Base-by-base conservation (phyloP, 305 asterid species). In the Solanum chacoense region DNA sequence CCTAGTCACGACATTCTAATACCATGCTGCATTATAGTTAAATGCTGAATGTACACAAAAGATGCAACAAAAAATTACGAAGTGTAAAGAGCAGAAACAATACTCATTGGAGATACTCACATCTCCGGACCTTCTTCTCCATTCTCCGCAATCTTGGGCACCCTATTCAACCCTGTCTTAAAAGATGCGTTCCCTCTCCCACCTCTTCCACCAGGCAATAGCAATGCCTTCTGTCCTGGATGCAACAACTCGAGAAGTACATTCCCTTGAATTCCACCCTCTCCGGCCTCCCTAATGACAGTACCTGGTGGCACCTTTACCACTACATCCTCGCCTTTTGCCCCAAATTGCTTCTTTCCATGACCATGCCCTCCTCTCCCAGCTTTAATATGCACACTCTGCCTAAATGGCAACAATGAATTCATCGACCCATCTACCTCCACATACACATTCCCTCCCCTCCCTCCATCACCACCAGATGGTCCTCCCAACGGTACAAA, bases 381-480 rank as follows among this genome's bases (percentile, higher is more conserved):
- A 0, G 94, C 99, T 89, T 97, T 92, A 88, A 90, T 94, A 94
- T 97, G 98, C 16, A 95, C 84, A 86, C 96, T 92, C 89, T 95
- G 93, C 91, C 99, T 93, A 88, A 97, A 97, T 4, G 99, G 95
- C 91, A 97, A 88, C 89, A 97, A 87, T 3, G 99, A 96, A 88
- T 97, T 97, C 98, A 96, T 93, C 8, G 98, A 91, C 50, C 91
- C 91, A 78, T 96, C 98, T 31, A 94, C 98, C 91, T 93, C 95
- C 89, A 96, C 89, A 42, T 94, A 94, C 90, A 96, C 95, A 91
- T 94, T 92, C 24, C 99, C 98, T 79, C 99, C 99, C 90, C 97
- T 94, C 81, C 98, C 98, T 63, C 99, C 99, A 91, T 96, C 98
- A 74, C 99, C 99, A 3, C 99, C 98, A 7, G 99, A 94, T 9